Base-by-base conservation (phyloP, 139 green algal genomes). In the Parachlorella kessleri region DNA sequence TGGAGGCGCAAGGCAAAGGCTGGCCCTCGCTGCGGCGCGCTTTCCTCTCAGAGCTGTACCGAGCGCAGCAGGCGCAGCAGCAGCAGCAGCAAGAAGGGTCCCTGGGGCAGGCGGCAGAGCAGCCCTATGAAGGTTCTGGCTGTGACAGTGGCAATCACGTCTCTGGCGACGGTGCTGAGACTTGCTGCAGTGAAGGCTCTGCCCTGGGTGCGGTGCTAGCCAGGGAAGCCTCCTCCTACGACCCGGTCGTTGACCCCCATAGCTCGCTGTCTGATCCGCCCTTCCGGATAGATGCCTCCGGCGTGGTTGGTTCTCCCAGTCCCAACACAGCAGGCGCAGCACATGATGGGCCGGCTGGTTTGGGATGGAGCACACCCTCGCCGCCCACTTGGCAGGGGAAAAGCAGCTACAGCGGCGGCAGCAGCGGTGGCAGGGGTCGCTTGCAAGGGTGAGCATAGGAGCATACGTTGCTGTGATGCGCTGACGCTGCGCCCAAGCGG, bases 1-100 rank as follows among this genome's bases (percentile, higher is more conserved):
- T 88, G 9, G 4, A 65, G 55, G 3, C 55, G 48, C 38, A 78
- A 41, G 26, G 69, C 1, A 37, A 37, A 23, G 26, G 26, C 55
- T 78, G 71, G 72, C 67, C 41, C 7, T 37, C 55, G 9, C n/a
- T 84, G 79, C 67, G 70, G 67, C 38, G 55, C 4, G 39, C 32
- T 1, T 71, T 53, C 68, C 64, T 76, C 9, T 33, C 36, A 8
- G 71, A 67, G 35, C 33, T 69, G 28, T 41, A 28, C 0, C 38
- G 32, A 30, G 48, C 53, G 24, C 40, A 38, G 73, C 55, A 80
- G 42, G 24, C 9, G 28, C 35, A 79, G 66, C 66, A 81, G 55
- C 14, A 35, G 6, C 24, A 48, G 71, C 21, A 40, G 40, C 24
- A 0, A 18, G 26, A 40, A 23, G 32, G 30, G 66, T 2, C 33